Evolutionary conservation across 164 flowering plant genomes (phyloP).

Genomic region (Euptelea pleiosperma): DNA sequence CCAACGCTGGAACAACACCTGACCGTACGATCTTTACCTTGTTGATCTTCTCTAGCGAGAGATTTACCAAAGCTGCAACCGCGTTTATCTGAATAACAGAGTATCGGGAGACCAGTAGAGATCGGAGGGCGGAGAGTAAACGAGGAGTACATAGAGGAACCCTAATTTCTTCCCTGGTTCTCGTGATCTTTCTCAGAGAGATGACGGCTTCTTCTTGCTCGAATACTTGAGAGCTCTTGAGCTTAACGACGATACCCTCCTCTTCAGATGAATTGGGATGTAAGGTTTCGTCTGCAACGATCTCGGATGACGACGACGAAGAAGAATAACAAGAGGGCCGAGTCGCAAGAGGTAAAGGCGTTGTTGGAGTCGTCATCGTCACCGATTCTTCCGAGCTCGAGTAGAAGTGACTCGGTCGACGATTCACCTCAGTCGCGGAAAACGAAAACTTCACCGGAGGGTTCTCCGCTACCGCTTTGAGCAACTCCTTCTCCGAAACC

Average conservation of each 20-base stretch:
- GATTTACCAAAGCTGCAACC: constrained; percentile 71
- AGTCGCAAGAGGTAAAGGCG: constrained; percentile 55
- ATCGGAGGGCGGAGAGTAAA: constrained; percentile 42
- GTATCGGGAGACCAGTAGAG: constrained; percentile 50
- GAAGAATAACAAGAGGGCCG: constrained; percentile 70
- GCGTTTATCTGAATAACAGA: constrained; percentile 61
- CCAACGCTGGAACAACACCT: constrained; percentile 65
- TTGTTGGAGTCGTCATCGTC: constrained; percentile 38
- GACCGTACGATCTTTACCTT: constrained; percentile 79
- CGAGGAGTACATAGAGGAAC: constrained; percentile 53
- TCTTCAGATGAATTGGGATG: constrained; percentile 39
- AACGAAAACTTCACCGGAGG: constrained; percentile 42
- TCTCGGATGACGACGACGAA: constrained; percentile 40
- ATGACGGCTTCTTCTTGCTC: constrained; percentile 71
- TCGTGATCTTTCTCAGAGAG: constrained; percentile 52
- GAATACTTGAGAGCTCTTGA: constrained; percentile 47
- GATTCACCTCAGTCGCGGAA: constrained; percentile 58
- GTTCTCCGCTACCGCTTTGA: constrained; percentile 51
- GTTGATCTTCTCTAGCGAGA: constrained; percentile 76
- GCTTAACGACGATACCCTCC: constrained; percentile 36
- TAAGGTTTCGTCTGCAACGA: constrained; percentile 23
- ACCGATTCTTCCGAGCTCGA: constrained; percentile 64
- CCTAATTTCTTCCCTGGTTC: constrained; percentile 45
- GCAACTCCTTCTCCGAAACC: constrained; percentile 51
- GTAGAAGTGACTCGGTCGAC: constrained; percentile 36